Evolutionary conservation across 345 rosid genomes (phyloP), one percentile per base, ranked within the genome.

Genomic region (Pugionium dolabratum): DNA sequence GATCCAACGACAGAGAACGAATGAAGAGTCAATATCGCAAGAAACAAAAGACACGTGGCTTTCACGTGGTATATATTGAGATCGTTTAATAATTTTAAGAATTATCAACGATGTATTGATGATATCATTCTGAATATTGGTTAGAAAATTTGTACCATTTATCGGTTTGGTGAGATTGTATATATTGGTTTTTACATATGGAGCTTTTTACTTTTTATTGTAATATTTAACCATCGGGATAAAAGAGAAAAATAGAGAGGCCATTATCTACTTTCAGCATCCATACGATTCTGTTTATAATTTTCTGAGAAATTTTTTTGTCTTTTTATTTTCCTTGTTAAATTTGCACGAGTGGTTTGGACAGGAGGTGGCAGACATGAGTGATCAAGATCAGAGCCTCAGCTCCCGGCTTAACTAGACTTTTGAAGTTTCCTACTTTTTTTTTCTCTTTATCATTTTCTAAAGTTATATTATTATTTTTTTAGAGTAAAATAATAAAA

Each of bases 311-410:
- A 28, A n/a, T 39, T 9, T 35, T 25, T n/a, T 2, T 47, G 5
- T 56, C 18, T 56, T 46, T 10, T 36, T 11, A 9, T 4, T 51
- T 48, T 43, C 4, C 29, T 61, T 34, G 10, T 48, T 43, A 60
- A 43, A n/a, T 18, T 57, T 72, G 76, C 76, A 72, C 66, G 72
- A 72, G 71, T 66, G 76, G 71, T 50, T 57, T 54, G 2, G 71
- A 72, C 32, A 48, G 76, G 28, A 48, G 53, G 72, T 72, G 76
- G 72, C 72, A 65, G 76, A 72, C 76, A 72, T 41, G 59, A 71
- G 36, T 70, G 62, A 45, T 54, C 32, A 59, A 63, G 64, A 63
- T 62, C 39, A 71, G 44, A 63, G 64, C 51, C 58, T 55, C 43
- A 37, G 58, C 36, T 63, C 63, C 62, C 37, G 44, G 70, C 59